phyloP scores from a whole-genome alignment of 352 stramenopile species.

The Globisporangium lucens region DNA sequence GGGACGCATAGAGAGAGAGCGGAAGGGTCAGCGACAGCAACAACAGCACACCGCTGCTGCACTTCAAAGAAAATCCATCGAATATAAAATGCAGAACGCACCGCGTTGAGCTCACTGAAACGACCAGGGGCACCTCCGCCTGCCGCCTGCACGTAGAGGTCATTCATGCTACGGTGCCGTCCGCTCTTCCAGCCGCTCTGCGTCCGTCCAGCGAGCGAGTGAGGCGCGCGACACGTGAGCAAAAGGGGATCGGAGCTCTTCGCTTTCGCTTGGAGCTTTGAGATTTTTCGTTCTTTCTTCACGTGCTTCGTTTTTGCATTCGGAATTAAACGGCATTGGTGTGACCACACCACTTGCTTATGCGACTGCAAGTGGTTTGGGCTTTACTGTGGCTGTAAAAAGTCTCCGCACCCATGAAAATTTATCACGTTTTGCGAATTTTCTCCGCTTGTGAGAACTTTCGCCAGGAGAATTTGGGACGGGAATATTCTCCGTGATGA shows the following conservation, averaged over 20 bases:
- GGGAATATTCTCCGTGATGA: no score
- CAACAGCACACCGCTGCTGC: not conserved
- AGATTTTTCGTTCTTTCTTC: not conserved
- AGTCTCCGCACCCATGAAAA: no score
- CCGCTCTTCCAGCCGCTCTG: not conserved
- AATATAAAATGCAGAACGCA: not conserved
- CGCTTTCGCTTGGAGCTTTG: not conserved
- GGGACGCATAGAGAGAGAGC: not conserved
- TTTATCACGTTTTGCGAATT: no score
- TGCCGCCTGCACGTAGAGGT: slow-evolving; percentile 5
- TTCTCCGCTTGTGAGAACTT: no score
- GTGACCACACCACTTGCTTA: no score
- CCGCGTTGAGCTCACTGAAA: slow-evolving; percentile 11
- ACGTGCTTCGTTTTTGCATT: not conserved
- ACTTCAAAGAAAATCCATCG: slow-evolving; percentile 7
- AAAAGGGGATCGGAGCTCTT: slow-evolving; percentile 1
- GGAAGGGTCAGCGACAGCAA: not conserved
- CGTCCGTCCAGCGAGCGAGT: no score
- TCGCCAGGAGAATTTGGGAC: no score
- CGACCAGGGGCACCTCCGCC: slow-evolving; percentile 1
- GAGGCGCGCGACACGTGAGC: not conserved
- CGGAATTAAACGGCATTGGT: not conserved
- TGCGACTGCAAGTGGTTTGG: no score
- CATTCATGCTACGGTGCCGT: not conserved
- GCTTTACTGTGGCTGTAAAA: no score